Evolutionary conservation across 2,329 filamentous ascomycete genomes (phyloP).

Genomic region (Aspergillus sergii): DNA sequence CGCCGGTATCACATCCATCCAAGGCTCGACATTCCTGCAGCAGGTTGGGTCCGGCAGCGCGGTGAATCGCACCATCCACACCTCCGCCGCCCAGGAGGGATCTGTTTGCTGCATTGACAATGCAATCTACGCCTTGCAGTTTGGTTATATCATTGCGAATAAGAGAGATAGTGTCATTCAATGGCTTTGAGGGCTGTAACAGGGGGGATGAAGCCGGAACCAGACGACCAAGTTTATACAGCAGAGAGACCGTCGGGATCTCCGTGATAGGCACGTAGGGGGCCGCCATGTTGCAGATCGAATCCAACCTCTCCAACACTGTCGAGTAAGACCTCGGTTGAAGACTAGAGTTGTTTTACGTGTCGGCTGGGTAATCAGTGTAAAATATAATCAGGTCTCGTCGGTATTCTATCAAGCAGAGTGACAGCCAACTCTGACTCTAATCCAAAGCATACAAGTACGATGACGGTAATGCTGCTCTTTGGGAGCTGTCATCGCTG

Average conservation of each 20-base stretch:
- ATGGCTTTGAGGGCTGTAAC: conserved; percentile 49
- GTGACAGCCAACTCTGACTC: background rate
- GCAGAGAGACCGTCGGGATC: conserved; percentile 52
- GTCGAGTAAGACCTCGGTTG: background rate
- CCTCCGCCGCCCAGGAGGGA: conserved; percentile 84
- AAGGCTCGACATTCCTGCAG: conserved; percentile 71
- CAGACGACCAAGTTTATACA: conserved; percentile 65
- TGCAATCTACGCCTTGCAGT: conserved; percentile 70
- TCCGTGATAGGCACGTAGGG: conserved; percentile 32
- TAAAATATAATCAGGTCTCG: background rate
- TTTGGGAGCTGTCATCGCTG: background rate
- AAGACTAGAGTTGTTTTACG: background rate
- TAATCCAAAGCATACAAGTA: background rate
- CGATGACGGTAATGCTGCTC: background rate
- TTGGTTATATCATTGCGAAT: conserved; percentile 80
- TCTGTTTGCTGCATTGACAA: conserved; percentile 90
- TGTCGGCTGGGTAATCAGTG: too few relatives aligned
- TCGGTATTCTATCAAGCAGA: background rate
- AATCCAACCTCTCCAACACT: background rate
- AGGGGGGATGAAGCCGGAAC: conserved; percentile 26
- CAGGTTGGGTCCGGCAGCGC: conserved; percentile 72
- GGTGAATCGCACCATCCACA: conserved; percentile 85
- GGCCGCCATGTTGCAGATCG: conserved; percentile 20
- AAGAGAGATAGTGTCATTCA: conserved; percentile 62
- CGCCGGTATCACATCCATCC: conserved; percentile 73